These are phyloP conservation scores for Venturia effusa DNA, from an alignment of 2,329 filamentous ascomycete genomes.

Conservation along the genomic window DNA sequence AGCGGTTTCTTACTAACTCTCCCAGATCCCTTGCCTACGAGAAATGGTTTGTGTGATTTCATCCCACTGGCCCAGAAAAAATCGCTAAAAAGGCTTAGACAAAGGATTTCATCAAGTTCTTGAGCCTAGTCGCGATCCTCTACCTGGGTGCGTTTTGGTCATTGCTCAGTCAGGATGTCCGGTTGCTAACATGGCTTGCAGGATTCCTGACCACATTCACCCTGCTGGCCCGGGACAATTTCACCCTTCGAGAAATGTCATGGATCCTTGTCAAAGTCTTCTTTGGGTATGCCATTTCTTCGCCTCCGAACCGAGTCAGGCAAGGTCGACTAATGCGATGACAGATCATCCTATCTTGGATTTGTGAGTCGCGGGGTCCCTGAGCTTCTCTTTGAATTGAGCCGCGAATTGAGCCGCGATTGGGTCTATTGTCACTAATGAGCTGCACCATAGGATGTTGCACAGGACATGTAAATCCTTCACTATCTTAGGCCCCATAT, in stretches of 20 bases:
- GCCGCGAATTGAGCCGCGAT: neutral
- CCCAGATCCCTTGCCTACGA: conserved; percentile 70
- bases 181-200: conserved; percentile 17
- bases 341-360: conserved; percentile 55
- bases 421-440: neutral
- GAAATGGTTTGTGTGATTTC: conserved; percentile 58
- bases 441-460: conserved; percentile 28
- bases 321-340: neutral
- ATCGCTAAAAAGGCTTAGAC: conserved; percentile 34
- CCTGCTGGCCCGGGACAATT: conserved; percentile 60
- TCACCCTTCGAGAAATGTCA: conserved; percentile 56
- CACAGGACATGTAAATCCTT: conserved; percentile 30
- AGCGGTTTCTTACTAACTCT: neutral
- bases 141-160: conserved; percentile 50
- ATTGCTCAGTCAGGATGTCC: neutral
- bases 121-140: conserved; percentile 66
- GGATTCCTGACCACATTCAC: conserved; percentile 83
- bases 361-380: conserved; percentile 44
- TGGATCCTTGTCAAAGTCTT: conserved; percentile 73
- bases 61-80: conserved; percentile 8
- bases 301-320: neutral
- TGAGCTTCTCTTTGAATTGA: neutral
- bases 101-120: conserved; percentile 79
- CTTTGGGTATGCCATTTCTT: conserved; percentile 43
- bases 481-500: neutral